Base-by-base conservation (phyloP, 306 rosid genomes). In the Lablab purpureus region DNA sequence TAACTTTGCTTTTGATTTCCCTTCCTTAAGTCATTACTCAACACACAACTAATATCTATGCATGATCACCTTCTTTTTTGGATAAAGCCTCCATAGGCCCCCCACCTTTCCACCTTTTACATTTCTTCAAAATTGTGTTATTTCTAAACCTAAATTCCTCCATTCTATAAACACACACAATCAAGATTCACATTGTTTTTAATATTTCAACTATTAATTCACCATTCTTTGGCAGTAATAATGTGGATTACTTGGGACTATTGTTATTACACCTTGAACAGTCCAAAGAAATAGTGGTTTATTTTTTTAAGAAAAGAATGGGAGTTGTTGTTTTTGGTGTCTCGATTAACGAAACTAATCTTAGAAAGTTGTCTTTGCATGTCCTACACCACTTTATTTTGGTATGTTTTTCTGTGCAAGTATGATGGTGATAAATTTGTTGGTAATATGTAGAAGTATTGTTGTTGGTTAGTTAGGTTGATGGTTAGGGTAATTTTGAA, bases 1-100 rank as follows among this genome's bases (percentile, higher is more conserved):
- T 69, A 50, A 76, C 87, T 86, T 88, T 88, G 87, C 86, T 88
- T 88, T 86, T 82, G 56, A 77, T 82, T 79, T 80, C 88, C 80
- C 87, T 75, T 70, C 89, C 71, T 73, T 82, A 71, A 84, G 59
- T 84, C 90, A 87, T 79, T 86, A 25, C 67, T 62, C 83, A 62
- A 69, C 49, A 81, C 85, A 59, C 50, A 64, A 51, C 79, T 73
- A 71, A 77, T 85, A 77, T 78, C 86, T 81, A 70, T 81, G 83
- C 75, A 71, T 82, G 34, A 43, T 43, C 45, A 14, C 66, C 68
- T 75, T 81, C 79, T 74, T 67, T 86, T 74, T 67, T 73, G 59
- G 52, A 78, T 74, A 87, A 85, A 74, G 75, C 73, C 83, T 8
- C 34, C 66, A 84, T 59, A 58, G 88, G 87, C 46, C 82, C 90